Evolutionary conservation across 257 asterid species (phyloP).

Genomic region (Nicotiana obtusifolia): DNA sequence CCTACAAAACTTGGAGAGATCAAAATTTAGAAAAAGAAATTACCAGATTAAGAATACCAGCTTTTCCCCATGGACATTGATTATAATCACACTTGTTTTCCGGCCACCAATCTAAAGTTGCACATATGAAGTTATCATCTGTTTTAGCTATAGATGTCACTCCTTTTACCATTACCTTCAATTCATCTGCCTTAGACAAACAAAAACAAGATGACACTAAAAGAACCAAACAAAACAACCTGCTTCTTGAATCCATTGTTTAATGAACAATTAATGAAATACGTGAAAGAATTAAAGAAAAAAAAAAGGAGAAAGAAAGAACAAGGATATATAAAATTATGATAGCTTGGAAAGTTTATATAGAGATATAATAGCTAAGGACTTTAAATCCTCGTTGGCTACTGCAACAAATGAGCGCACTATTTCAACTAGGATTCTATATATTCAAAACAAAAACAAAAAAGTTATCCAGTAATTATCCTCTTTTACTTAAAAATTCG

Average conservation of each 20-base stretch:
- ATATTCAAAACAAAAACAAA: not conserved
- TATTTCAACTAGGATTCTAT: not conserved
- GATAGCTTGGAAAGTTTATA: not conserved
- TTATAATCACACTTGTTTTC: constrained; percentile 52
- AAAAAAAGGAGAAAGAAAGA: not conserved
- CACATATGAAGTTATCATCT: constrained; percentile 67
- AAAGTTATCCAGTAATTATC: not conserved
- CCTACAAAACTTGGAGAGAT: not conserved
- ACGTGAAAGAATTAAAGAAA: not conserved
- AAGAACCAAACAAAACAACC: constrained; percentile 13
- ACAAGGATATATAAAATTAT: not conserved
- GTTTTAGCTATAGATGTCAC: constrained; percentile 44
- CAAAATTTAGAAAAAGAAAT: not conserved
- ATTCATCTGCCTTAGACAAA: constrained; percentile 33
- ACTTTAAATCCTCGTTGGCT: not conserved
- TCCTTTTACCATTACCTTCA: constrained; percentile 39
- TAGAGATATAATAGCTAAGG: not conserved
- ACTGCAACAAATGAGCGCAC: not conserved
- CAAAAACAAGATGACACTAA: constrained; percentile 15
- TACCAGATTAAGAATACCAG: constrained; percentile 62
- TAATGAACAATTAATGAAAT: not conserved
- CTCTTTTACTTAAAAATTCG: not conserved
- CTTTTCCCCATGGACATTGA: constrained; percentile 70
- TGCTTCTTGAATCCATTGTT: not conserved
- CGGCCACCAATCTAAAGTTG: constrained; percentile 91